phyloP scores from a whole-genome alignment of 1,139 yeast species.

The Groenewaldozyma sp. region DNA sequence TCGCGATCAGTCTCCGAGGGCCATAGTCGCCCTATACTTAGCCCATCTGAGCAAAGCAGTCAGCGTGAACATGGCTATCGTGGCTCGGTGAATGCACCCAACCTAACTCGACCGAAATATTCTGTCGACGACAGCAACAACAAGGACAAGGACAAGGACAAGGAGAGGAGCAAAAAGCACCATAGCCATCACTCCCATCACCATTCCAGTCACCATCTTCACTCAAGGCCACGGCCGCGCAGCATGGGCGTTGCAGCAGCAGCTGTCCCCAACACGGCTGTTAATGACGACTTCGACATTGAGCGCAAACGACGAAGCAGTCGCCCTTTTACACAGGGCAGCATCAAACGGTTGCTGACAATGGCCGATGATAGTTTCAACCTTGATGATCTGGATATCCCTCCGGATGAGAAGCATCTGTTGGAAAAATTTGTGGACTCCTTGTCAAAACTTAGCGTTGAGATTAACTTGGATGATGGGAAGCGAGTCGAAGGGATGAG shows the following conservation, averaged over 20 bases:
- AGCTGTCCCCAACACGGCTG: slow-evolving; percentile 3
- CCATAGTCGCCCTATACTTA: too few relatives aligned
- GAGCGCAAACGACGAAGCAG: slow-evolving; percentile 1
- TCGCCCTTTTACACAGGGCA: slow-evolving; percentile 23
- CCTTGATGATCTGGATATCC: slow-evolving; percentile 63
- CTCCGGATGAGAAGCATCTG: slow-evolving; percentile 65
- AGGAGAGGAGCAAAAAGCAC: slow-evolving; percentile 1
- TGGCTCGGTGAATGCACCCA: too few relatives aligned
- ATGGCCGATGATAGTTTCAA: slow-evolving; percentile 33
- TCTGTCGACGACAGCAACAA: too few relatives aligned
- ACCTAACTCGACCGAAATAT: too few relatives aligned
- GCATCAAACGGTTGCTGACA: slow-evolving; percentile 21
- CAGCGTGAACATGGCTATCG: slow-evolving; percentile 1
- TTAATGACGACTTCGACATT: background rate
- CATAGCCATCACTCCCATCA: slow-evolving; percentile 6
- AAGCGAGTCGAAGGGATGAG: slow-evolving; percentile 74
- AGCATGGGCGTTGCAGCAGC: slow-evolving; percentile 1
- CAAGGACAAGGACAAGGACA: background rate
- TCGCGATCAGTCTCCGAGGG: background rate
- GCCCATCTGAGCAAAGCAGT: too few relatives aligned
- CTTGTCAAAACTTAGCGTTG: slow-evolving; percentile 73
- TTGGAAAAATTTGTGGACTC: slow-evolving; percentile 82
- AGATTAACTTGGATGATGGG: slow-evolving; percentile 75
- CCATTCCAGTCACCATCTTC: slow-evolving; percentile 1
- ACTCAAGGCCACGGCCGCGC: too few relatives aligned